phyloP scores from a whole-genome alignment of 2,329 filamentous ascomycete genomes.

The Fusarium albidum region DNA sequence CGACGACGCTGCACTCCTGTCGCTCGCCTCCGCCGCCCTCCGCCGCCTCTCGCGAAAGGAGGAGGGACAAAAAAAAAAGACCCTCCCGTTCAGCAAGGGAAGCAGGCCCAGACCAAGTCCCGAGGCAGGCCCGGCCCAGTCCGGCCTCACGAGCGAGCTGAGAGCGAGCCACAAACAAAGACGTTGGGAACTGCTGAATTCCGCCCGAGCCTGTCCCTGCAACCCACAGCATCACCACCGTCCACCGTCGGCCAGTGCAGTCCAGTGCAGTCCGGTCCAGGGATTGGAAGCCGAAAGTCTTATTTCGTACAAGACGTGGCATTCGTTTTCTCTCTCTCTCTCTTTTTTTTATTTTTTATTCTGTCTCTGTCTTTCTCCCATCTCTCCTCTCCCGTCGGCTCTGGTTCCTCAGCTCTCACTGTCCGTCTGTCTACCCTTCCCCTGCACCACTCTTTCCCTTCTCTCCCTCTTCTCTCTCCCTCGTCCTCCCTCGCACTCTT shows the following conservation, averaged over 20 bases:
- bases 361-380: slow-evolving; percentile 16
- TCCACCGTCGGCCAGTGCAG: slow-evolving; percentile 14
- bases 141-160: slow-evolving; percentile 14
- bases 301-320: slow-evolving; percentile 40
- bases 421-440: no score
- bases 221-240: slow-evolving; percentile 38
- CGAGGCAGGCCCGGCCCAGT: slow-evolving; percentile 20
- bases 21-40: no score
- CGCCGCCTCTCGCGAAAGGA: neutral
- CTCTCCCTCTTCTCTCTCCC: neutral
- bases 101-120: slow-evolving; percentile 11
- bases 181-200: slow-evolving; percentile 31
- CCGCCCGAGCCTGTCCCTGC: slow-evolving; percentile 38
- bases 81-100: neutral
- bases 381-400: neutral
- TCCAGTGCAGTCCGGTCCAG: slow-evolving; percentile 13
- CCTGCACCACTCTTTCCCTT: neutral
- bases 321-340: slow-evolving; percentile 38
- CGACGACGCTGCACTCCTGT: neutral
- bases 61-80: neutral
- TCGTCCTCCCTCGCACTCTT: neutral
- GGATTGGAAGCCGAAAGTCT: slow-evolving; percentile 14
- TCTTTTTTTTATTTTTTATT: slow-evolving; percentile 22
- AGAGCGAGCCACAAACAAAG: slow-evolving; percentile 35
- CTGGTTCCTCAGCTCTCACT: neutral